Percentiles rank a stretch among this genome's conserved stretches.
phyloP scores from a whole-genome alignment of 2,329 filamentous ascomycete genomes.

The Beauveria rudraprayagi region DNA sequence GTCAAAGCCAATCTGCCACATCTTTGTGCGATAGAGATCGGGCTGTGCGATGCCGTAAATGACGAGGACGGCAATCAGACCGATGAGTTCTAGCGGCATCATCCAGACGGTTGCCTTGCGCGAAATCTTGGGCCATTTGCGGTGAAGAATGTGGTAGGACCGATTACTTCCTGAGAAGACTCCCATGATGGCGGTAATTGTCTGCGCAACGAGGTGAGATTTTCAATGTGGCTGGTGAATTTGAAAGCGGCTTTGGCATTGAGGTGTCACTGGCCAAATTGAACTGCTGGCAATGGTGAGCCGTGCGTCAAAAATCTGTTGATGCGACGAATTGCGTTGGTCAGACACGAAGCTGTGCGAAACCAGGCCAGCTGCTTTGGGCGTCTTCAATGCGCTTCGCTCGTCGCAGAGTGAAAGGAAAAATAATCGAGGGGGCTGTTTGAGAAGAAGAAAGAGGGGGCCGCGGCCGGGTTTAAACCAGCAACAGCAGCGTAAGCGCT shows the following conservation, averaged over 20 bases:
- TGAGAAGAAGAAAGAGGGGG: neutral
- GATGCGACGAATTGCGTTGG: neutral
- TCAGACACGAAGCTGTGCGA: neutral
- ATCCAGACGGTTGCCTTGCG: constrained; percentile 52
- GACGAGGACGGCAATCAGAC: constrained; percentile 57
- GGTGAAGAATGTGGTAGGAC: constrained; percentile 48
- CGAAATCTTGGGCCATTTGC: constrained; percentile 43
- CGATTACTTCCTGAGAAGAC: neutral
- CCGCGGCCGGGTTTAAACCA: constrained; percentile 5
- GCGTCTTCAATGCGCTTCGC: neutral
- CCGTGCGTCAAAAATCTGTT: neutral
- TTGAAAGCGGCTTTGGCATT: neutral
- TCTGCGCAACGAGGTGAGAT: neutral
- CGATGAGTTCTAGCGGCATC: constrained; percentile 57
- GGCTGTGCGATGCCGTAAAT: constrained; percentile 68
- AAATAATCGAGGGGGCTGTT: neutral
- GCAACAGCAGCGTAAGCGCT: neutral
- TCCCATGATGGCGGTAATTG: neutral
- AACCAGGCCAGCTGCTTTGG: constrained; percentile 1
- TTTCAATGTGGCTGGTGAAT: neutral
- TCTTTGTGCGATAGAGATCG: constrained; percentile 59
- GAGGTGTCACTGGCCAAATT: neutral
- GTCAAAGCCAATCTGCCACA: constrained; percentile 66
- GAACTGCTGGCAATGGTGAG: neutral
- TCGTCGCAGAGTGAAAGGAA: neutral